Evolutionary conservation across 257 asterid genomes (phyloP).

Genomic region (Datura wrightii): DNA sequence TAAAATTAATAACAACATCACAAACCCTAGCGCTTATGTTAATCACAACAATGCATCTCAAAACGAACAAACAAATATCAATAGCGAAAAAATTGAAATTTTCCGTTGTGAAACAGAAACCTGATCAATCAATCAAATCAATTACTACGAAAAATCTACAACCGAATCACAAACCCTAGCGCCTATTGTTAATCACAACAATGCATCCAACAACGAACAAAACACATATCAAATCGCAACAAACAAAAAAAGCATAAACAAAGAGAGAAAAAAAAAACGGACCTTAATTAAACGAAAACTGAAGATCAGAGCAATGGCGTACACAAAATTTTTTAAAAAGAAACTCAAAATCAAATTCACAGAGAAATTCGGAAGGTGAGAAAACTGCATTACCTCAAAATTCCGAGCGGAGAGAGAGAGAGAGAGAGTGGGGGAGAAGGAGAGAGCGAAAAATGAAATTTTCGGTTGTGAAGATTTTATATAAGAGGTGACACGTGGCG

Average conservation of each 20-base stretch:
- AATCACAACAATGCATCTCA: not conserved
- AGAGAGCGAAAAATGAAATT: not conserved
- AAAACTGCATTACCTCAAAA: conserved; percentile 1
- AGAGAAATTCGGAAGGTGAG: not conserved
- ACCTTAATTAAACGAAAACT: not conserved
- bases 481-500: not conserved
- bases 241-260: not conserved
- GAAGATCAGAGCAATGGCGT: not conserved
- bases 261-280: not conserved
- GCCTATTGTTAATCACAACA: not conserved
- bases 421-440: too few species aligned
- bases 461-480: not conserved
- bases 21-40: not conserved
- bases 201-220: not conserved
- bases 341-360: not conserved
- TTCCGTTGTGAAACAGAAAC: not conserved
- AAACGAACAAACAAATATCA: not conserved
- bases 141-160: not conserved
- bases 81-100: not conserved
- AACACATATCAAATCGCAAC: not conserved
- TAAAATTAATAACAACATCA: not conserved
- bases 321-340: too few species aligned
- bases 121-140: not conserved
- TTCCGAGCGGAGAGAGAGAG: not conserved
- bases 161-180: not conserved